Conservation (phyloP, 2,329 filamentous ascomycete species). For the Alternaria triticina region DNA sequence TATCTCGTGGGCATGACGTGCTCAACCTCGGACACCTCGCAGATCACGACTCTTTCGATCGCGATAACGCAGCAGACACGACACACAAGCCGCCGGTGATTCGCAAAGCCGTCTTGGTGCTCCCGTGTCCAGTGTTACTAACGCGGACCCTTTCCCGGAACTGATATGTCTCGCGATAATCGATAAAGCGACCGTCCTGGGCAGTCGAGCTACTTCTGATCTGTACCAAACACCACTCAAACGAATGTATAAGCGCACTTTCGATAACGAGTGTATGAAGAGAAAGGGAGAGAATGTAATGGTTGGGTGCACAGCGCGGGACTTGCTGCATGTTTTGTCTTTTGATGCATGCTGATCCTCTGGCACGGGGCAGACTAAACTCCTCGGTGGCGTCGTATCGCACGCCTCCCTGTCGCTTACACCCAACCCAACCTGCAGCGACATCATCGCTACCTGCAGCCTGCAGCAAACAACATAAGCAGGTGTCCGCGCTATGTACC, state of each 20-base stretch:
- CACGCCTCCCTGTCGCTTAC: constrained; percentile 4
- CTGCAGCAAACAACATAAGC: constrained; percentile 5
- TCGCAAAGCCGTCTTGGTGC: constrained; percentile 14
- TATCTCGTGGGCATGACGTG: constrained; percentile 10
- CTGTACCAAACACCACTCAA: constrained; percentile 3
- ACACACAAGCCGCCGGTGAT: constrained; percentile 1
- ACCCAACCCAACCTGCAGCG: constrained; percentile 1
- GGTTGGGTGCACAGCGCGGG: constrained; percentile 22
- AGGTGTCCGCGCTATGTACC: constrained; percentile 2
- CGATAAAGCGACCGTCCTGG: constrained; percentile 13
- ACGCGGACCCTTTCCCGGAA: constrained; percentile 21
- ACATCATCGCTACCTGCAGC: not conserved
- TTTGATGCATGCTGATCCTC: constrained; percentile 36
- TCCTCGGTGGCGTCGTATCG: constrained; percentile 23
- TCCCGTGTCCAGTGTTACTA: constrained; percentile 18
- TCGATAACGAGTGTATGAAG: constrained; percentile 34
- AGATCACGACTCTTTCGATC: constrained; percentile 1
- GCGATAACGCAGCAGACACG: not conserved
- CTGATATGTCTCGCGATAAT: constrained; percentile 2
- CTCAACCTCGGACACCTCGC: not conserved
- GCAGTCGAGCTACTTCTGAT: not conserved
- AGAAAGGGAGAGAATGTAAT: constrained; percentile 15
- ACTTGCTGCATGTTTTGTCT: constrained; percentile 30
- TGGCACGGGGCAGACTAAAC: constrained; percentile 36
- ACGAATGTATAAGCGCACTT: constrained; percentile 17